Percentiles rank a stretch among this genome's conserved stretches.
Conservation (phyloP, 164 flowering plant species). For the Cinnamomum micranthum region DNA sequence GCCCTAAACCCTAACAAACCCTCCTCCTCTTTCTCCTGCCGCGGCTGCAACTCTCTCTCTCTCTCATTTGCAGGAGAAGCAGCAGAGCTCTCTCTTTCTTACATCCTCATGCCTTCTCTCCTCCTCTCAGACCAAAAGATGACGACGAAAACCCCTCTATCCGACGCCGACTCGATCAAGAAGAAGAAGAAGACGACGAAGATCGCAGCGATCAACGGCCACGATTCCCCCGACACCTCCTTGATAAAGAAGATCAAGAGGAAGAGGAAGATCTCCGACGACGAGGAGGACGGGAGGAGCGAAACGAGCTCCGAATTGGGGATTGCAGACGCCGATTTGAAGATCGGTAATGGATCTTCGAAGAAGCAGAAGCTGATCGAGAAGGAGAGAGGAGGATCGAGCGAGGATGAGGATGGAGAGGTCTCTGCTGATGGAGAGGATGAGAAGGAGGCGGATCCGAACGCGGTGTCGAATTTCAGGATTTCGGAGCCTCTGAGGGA, state of each 20-base stretch:
- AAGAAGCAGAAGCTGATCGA: slow-evolving; percentile 36
- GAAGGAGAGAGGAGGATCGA: slow-evolving; percentile 8
- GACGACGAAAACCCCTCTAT: not conserved
- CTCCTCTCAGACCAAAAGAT: slow-evolving; percentile 1
- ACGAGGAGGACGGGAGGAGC: slow-evolving; percentile 17
- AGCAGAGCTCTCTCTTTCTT: too few species aligned
- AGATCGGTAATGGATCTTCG: not conserved
- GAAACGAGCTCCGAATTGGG: slow-evolving; percentile 20
- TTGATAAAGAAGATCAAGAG: slow-evolving; percentile 10
- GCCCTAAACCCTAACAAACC: too few species aligned
- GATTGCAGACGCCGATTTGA: not conserved
- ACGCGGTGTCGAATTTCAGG: slow-evolving; percentile 57
- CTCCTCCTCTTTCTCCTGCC: too few species aligned
- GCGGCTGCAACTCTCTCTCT: too few species aligned
- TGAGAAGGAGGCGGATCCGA: slow-evolving; percentile 34
- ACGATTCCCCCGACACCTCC: not conserved
- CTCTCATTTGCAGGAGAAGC: too few species aligned
- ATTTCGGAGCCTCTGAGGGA: slow-evolving; percentile 60
- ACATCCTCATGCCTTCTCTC: too few species aligned
- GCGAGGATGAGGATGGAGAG: slow-evolving; percentile 23
- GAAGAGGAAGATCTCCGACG: slow-evolving; percentile 18
- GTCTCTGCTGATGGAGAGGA: slow-evolving; percentile 21
- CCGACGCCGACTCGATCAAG: slow-evolving; percentile 12
- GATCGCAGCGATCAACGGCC: not conserved
- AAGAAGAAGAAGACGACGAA: slow-evolving; percentile 18